Conservation (phyloP, 108 stramenopile species). For the Skeletonema marinoi region DNA sequence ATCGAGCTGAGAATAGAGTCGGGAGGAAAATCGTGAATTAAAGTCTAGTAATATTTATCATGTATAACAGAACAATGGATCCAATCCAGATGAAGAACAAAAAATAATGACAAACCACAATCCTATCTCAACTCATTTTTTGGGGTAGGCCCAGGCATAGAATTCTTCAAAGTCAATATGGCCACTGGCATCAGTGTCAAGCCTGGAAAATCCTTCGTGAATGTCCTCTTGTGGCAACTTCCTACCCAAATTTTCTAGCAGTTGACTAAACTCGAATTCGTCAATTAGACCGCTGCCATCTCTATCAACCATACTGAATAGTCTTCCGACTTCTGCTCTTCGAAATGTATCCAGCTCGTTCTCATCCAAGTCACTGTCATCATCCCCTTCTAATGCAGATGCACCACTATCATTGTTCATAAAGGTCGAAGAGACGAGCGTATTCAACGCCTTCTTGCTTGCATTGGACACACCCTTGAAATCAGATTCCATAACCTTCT, state of each 20-base stretch:
- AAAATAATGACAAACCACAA: background rate
- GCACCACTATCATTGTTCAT: conserved; percentile 14
- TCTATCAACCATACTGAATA: conserved; percentile 60
- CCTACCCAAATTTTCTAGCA: conserved; percentile 48
- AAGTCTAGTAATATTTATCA: background rate
- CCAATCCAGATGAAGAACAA: background rate
- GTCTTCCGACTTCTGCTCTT: conserved; percentile 36
- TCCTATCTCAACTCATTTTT: background rate
- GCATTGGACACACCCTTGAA: conserved; percentile 47
- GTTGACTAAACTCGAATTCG: conserved; percentile 40
- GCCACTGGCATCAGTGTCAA: conserved; percentile 46
- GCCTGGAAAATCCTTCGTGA: conserved; percentile 35
- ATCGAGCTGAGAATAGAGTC: background rate
- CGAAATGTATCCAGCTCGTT: conserved; percentile 52
- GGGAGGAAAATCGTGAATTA: background rate
- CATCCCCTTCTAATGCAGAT: conserved; percentile 32
- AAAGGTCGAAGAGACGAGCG: conserved; percentile 54
- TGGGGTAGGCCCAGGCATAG: conserved; percentile 34
- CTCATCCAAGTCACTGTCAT: conserved; percentile 59
- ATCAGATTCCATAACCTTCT: conserved; percentile 64
- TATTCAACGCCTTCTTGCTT: conserved; percentile 44
- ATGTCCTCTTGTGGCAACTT: conserved; percentile 31
- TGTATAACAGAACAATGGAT: background rate
- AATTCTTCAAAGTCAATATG: conserved; percentile 59
- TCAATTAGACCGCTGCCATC: conserved; percentile 54